Evolutionary conservation across 1,284 basidiomycete species (phyloP).

Genomic region (Moesziomyces sp.): DNA sequence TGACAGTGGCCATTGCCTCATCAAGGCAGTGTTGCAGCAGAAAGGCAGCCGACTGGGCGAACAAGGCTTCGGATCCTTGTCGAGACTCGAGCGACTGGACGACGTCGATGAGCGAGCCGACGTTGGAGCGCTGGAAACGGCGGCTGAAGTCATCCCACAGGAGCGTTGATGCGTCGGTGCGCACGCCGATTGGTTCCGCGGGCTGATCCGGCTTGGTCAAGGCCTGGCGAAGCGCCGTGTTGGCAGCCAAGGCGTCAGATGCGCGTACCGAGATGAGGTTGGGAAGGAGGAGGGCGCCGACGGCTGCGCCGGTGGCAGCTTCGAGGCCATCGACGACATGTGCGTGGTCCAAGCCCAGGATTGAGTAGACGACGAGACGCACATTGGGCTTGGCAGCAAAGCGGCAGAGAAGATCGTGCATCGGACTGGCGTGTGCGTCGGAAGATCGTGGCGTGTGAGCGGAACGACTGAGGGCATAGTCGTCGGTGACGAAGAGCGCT

Average conservation of each 20-base stretch:
- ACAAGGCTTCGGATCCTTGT: conserved; percentile 13
- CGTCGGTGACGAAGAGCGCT: conserved; percentile 41
- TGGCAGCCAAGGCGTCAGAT: conserved; percentile 28
- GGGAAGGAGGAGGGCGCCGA: conserved; percentile 22
- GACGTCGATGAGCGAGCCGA: conserved; percentile 23
- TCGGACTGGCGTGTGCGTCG: conserved; percentile 6
- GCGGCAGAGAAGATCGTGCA: conserved; percentile 31
- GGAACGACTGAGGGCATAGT: conserved; percentile 32
- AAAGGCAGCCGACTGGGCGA: conserved; percentile 29
- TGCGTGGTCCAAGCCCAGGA: conserved; percentile 7
- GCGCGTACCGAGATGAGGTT: conserved; percentile 17
- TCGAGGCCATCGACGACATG: conserved; percentile 27
- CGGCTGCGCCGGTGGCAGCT: conserved; percentile 20
- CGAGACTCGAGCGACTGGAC: conserved; percentile 14
- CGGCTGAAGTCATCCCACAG: conserved; percentile 41
- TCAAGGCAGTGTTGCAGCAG: conserved; percentile 42
- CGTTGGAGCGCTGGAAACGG: conserved; percentile 41
- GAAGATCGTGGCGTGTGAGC: conserved; percentile 17
- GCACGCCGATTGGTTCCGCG: neutral
- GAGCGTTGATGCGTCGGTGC: conserved; percentile 1
- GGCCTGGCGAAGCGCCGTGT: conserved; percentile 32
- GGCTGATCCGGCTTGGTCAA: conserved; percentile 16
- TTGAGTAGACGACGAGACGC: conserved; percentile 43
- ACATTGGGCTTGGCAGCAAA: conserved; percentile 50
- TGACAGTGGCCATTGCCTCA: conserved; percentile 29